phyloP scores from a whole-genome alignment of 352 stramenopile species.

The Globisporangium splendens region DNA sequence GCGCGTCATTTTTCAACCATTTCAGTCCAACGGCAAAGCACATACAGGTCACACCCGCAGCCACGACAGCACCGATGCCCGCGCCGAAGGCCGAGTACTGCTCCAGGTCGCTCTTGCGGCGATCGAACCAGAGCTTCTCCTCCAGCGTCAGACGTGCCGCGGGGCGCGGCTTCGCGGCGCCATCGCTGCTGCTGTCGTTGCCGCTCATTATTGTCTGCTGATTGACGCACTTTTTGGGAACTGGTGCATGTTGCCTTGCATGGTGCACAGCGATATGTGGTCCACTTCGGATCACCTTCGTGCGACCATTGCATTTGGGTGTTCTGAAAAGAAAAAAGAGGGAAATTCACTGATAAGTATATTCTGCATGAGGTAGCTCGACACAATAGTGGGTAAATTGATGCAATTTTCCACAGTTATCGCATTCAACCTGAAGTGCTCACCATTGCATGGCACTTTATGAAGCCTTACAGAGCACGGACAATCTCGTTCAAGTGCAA shows the following conservation, averaged over 20 bases:
- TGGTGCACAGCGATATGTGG: no score
- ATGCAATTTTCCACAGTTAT: neutral
- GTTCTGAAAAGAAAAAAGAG: no score
- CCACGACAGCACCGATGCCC: slow-evolving; percentile 44
- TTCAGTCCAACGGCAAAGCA: neutral
- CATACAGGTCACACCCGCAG: slow-evolving; percentile 54
- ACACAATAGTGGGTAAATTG: no score
- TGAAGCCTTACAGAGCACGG: neutral
- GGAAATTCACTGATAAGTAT: no score
- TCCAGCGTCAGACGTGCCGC: slow-evolving; percentile 61
- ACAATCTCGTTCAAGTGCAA: neutral
- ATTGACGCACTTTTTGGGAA: no score
- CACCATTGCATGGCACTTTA: neutral
- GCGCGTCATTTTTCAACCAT: neutral
- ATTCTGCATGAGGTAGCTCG: no score
- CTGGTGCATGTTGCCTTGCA: no score
- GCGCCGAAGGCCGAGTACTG: slow-evolving; percentile 62
- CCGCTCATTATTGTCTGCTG: neutral
- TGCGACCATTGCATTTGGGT: no score
- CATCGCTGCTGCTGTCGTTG: slow-evolving; percentile 2
- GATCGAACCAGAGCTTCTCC: slow-evolving; percentile 82
- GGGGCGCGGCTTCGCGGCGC: slow-evolving; percentile 6
- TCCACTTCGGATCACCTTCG: neutral
- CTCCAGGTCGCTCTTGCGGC: slow-evolving; percentile 59
- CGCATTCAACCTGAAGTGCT: no score